A percentile compares a stretch with the other conserved stretches of the same genome.
Conservation (phyloP, 805 yeast species). For the Isabelozyma heimii region DNA sequence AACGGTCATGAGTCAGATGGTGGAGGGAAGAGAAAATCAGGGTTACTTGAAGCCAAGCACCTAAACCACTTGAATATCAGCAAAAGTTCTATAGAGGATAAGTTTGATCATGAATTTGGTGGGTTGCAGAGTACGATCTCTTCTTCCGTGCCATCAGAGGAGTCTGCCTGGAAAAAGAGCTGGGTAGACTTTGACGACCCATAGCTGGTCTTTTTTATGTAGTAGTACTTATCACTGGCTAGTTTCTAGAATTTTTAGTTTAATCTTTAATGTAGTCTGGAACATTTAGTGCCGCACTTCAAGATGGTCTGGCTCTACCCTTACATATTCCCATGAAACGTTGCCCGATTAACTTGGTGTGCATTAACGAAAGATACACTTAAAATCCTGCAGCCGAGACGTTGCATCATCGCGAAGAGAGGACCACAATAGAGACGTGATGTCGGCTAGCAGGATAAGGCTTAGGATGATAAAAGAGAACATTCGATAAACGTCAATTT, state of each 20-base stretch:
- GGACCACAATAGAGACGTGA: too few species aligned
- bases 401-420: too few species aligned
- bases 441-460: too few species aligned
- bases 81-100: neutral
- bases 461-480: too few species aligned
- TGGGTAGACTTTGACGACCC: slow-evolving; percentile 25
- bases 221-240: neutral
- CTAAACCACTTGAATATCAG: neutral
- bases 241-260: neutral
- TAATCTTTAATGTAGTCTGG: neutral
- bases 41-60: neutral
- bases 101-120: neutral
- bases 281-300: neutral
- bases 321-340: too few species aligned
- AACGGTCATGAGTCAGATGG: neutral
- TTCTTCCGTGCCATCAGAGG: slow-evolving; percentile 20
- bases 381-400: too few species aligned
- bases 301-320: too few species aligned
- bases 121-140: slow-evolving; percentile 6
- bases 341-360: too few species aligned
- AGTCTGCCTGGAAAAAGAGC: slow-evolving; percentile 26
- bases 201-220: slow-evolving; percentile 1
- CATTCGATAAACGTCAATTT: too few species aligned
- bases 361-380: too few species aligned
- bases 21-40: slow-evolving; percentile 1